Evolutionary conservation across 2,329 filamentous ascomycete species (phyloP).

Genomic region (Diaporthe velutina): DNA sequence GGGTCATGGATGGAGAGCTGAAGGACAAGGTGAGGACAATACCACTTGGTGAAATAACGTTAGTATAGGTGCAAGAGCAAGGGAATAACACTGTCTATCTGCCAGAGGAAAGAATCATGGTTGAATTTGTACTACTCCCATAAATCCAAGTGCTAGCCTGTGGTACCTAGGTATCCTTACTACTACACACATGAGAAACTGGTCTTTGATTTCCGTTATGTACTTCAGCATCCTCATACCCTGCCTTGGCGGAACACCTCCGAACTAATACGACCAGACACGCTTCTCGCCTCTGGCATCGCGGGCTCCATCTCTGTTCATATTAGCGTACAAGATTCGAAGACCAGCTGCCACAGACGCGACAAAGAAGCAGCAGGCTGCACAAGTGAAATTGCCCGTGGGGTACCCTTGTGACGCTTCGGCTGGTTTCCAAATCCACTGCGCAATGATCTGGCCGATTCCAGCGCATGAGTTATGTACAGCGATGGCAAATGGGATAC

Average conservation of each 20-base stretch:
- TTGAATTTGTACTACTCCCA: no score
- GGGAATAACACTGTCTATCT: neutral
- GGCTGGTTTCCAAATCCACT: conserved; percentile 54
- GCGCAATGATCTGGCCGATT: conserved; percentile 53
- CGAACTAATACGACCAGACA: conserved; percentile 43
- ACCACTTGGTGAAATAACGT: neutral
- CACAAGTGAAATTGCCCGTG: conserved; percentile 55
- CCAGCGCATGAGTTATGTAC: conserved; percentile 53
- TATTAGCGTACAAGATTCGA: conserved; percentile 43
- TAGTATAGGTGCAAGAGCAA: neutral
- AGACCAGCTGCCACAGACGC: conserved; percentile 42
- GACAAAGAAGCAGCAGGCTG: conserved; percentile 51
- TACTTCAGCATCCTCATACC: neutral
- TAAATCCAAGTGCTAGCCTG: no score
- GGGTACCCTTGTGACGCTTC: conserved; percentile 50
- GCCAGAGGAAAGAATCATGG: no score
- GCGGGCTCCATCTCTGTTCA: conserved; percentile 42
- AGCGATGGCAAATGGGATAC: conserved; percentile 52
- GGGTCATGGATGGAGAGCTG: neutral
- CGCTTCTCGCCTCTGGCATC: conserved; percentile 43
- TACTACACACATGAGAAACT: no score
- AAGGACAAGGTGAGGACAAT: neutral
- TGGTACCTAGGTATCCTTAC: no score
- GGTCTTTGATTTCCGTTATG: no score
- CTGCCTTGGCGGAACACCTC: neutral